A percentile compares a stretch with the other conserved stretches of the same genome.
phyloP scores from a whole-genome alignment of 176 grass and related monocot species.

The Avena insularis region DNA sequence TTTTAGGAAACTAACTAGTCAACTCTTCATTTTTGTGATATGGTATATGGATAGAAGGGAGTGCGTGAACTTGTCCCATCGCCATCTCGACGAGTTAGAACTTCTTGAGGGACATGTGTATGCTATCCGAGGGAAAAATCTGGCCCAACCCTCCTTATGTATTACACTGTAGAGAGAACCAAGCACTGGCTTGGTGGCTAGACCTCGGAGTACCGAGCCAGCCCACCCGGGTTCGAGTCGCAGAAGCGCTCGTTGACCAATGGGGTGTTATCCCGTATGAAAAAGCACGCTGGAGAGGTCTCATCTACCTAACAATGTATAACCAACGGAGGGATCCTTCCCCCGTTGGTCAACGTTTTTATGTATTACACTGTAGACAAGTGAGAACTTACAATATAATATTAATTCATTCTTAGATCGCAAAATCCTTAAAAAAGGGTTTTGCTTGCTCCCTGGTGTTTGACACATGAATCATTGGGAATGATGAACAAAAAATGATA shows the following conservation, averaged over 20 bases:
- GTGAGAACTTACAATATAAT: neutral
- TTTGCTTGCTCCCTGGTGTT: neutral
- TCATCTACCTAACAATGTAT: too few species aligned
- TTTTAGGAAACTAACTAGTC: neutral
- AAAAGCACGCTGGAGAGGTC: too few species aligned
- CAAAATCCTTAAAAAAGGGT: neutral
- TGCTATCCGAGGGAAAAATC: conserved; percentile 15
- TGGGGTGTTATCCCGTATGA: too few species aligned
- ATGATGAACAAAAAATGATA: neutral
- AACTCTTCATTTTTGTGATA: neutral
- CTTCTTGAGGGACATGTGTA: neutral
- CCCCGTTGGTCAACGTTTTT: neutral
- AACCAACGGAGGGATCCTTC: too few species aligned
- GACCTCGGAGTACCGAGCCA: too few species aligned
- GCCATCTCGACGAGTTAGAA: neutral
- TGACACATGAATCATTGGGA: neutral
- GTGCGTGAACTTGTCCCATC: neutral
- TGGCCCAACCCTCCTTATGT: neutral
- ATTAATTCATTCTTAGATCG: neutral
- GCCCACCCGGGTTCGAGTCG: too few species aligned
- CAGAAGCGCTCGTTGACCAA: too few species aligned
- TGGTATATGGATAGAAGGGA: conserved; percentile 6
- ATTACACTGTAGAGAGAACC: neutral
- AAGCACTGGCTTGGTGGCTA: too few species aligned
- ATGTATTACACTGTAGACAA: neutral